Evolutionary conservation across 176 grass and related monocot genomes (phyloP).

Genomic region (Ampelocalamus luodianensis): DNA sequence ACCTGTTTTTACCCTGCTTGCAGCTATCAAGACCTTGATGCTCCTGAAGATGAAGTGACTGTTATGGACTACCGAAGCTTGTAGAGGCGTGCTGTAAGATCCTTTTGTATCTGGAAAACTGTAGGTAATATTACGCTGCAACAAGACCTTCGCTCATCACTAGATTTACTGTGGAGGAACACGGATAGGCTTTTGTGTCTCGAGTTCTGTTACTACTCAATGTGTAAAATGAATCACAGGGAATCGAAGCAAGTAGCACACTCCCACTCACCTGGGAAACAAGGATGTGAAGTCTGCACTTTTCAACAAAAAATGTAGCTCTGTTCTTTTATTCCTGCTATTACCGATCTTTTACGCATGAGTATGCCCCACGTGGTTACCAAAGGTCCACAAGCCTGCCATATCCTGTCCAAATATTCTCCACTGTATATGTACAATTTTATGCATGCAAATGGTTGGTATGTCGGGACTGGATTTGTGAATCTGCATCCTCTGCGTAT

Average conservation of each 20-base stretch:
- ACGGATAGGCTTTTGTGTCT: background rate
- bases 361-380: background rate
- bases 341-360: background rate
- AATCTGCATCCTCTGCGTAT: too few species aligned
- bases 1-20: background rate
- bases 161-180: conserved; percentile 21
- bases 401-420: background rate
- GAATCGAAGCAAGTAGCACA: conserved; percentile 4
- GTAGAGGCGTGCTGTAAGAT: conserved; percentile 35
- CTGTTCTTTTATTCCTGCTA: background rate
- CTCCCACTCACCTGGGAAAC: background rate
- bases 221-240: conserved; percentile 41
- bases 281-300: background rate
- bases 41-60: conserved; percentile 97
- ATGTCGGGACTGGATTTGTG: background rate
- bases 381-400: background rate
- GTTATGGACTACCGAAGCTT: conserved; percentile 98
- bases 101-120: conserved; percentile 31
- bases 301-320: background rate
- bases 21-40: conserved; percentile 71
- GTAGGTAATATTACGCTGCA: conserved; percentile 16
- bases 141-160: background rate
- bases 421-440: background rate
- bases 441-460: conserved; percentile 38
- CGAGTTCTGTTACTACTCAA: background rate